Evolutionary conservation across 176 grass and related monocot genomes (phyloP), one percentile per base, ranked within the genome.

Genomic region (Hsuehochloa calcarea): DNA sequence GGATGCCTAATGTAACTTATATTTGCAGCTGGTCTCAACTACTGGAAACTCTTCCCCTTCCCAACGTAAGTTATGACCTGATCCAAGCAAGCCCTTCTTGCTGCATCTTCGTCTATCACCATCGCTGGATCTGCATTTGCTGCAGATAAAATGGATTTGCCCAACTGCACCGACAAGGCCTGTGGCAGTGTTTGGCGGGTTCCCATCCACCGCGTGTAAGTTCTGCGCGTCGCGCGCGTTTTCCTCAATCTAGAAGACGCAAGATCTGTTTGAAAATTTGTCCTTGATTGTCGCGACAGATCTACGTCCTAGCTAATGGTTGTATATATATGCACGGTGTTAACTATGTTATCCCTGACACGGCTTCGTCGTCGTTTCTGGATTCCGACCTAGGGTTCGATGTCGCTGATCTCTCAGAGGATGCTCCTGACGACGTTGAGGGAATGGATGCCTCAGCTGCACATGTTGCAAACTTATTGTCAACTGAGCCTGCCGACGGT

Each of bases 81-180:
- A 8, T 81, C 29, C 73, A 56, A 69, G 13, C 56, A 27, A 13
- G 23, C 10, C 22, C n/a, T 11, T 61, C n/a, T 61, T 1, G n/a
- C 4, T 25, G 9, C n/a, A 13, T 61, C n/a, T 27, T 89, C 12
- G 13, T 29, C 19, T 8, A 26, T 75, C 58, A 5, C 58, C 58
- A 26, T 61, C 10, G 10, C 23, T 47, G 74, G 10, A 64, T 68
- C 40, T 85, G n/a, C 56, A 68, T 39, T 66, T 27, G 9, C 65
- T 87, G 64, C 91, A 98, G 93, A 92, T 98, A 88, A 98, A 98
- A 92, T 98, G 93, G 96, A 98, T 98, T 67, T 98, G 93, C 72
- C 96, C 96, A 59, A 95, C 96, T 55, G 91, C 96, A 0, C 96
- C 96, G 65, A 84, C 91, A 26, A 85, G 96, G 51, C 93, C 96